phyloP scores from a whole-genome alignment of 768 basidiomycete genomes.

The Exsudoporus frostii region DNA sequence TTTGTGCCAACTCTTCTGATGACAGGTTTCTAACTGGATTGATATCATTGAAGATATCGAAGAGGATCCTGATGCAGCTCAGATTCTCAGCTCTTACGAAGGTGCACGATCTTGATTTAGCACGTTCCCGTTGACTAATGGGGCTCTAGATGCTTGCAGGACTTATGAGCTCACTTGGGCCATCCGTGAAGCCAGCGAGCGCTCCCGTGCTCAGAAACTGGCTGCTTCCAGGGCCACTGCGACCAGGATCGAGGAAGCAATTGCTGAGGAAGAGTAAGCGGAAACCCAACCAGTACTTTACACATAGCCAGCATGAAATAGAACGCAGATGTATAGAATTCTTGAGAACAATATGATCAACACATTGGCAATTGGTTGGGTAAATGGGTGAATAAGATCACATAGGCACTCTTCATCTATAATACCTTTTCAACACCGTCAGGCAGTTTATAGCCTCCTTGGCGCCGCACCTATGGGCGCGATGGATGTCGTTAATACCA shows the following conservation, averaged over 20 bases:
- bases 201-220: conserved; percentile 48
- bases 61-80: conserved; percentile 74
- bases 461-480: conserved; percentile 29
- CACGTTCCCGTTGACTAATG: neutral
- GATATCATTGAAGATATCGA: conserved; percentile 89
- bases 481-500: neutral
- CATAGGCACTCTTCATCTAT: neutral
- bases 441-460: conserved; percentile 41
- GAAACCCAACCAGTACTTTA: neutral
- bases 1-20: neutral
- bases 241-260: conserved; percentile 23
- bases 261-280: conserved; percentile 26
- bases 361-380: neutral
- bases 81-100: conserved; percentile 82
- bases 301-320: neutral
- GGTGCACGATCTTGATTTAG: conserved; percentile 41
- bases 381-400: neutral
- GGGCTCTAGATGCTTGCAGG: conserved; percentile 66
- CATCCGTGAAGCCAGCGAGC: conserved; percentile 77
- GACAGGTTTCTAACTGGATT: conserved; percentile 73
- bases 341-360: neutral
- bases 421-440: conserved; percentile 35
- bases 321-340: neutral
- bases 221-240: conserved; percentile 34
- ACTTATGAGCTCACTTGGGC: conserved; percentile 95